Conservation (phyloP, 345 rosid species). For the Eucalyptus marginata region DNA sequence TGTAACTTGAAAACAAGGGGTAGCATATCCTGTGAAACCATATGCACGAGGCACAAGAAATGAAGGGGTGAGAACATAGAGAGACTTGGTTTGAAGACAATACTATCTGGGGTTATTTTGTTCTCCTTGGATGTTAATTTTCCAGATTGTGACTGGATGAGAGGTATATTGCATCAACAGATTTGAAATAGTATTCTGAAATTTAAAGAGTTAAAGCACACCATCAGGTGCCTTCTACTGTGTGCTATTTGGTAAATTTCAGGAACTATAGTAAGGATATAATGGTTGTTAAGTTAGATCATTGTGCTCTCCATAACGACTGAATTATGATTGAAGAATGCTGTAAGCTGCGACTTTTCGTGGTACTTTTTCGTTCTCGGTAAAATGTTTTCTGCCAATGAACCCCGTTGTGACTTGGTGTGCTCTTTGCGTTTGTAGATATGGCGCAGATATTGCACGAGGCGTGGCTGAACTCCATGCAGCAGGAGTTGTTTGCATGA, state of each 20-base stretch:
- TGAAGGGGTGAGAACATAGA: background rate
- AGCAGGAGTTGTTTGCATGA: constrained; percentile 95
- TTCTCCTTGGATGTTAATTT: background rate
- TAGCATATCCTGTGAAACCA: background rate
- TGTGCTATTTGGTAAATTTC: background rate
- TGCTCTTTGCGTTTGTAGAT: constrained; percentile 40
- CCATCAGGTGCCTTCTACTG: background rate
- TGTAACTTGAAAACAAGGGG: background rate
- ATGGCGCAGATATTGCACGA: constrained; percentile 90
- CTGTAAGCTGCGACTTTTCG: background rate
- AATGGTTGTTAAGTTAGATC: background rate
- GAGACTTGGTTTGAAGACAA: background rate
- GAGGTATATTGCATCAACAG: background rate
- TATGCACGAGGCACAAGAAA: background rate
- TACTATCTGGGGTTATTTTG: background rate
- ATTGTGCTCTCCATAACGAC: background rate
- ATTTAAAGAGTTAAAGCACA: background rate
- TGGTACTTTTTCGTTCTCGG: background rate
- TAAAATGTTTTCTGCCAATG: background rate
- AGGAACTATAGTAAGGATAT: background rate
- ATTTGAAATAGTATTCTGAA: background rate
- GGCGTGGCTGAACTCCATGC: constrained; percentile 98
- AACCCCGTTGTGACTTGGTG: constrained; percentile 5
- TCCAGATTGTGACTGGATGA: background rate
- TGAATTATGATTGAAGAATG: background rate